A percentile compares a stretch with the other conserved stretches of the same genome.
Evolutionary conservation across 2,329 filamentous ascomycete genomes (phyloP).

Genomic region (Penicillium glabrum): DNA sequence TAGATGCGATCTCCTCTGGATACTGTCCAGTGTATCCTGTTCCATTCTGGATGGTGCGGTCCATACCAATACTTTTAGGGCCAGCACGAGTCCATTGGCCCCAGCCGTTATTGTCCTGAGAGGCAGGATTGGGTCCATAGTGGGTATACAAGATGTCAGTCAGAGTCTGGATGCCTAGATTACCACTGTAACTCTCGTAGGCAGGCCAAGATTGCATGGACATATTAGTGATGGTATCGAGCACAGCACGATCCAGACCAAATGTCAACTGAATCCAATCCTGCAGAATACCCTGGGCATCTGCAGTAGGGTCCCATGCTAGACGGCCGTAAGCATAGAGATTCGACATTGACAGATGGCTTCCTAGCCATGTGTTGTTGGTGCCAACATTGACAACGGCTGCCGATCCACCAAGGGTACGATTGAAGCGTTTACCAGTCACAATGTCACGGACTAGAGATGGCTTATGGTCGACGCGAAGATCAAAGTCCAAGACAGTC

Average conservation of each 20-base stretch:
- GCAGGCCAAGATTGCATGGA: constrained; percentile 69
- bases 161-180: constrained; percentile 68
- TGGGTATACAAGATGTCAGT: constrained; percentile 67
- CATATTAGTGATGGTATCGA: constrained; percentile 61
- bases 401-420: constrained; percentile 61
- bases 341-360: constrained; percentile 69
- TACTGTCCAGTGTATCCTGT: constrained; percentile 68
- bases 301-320: constrained; percentile 61
- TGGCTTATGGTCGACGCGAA: constrained; percentile 58
- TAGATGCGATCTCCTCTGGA: constrained; percentile 57
- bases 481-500: constrained; percentile 65
- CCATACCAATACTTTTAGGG: constrained; percentile 63
- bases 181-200: constrained; percentile 70
- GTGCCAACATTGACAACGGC: constrained; percentile 68
- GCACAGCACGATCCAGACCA: constrained; percentile 53
- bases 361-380: constrained; percentile 68
- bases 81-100: constrained; percentile 73
- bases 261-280: constrained; percentile 70
- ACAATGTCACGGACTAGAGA: constrained; percentile 63
- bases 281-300: constrained; percentile 54
- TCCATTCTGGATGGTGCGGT: constrained; percentile 67
- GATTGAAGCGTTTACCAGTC: constrained; percentile 59
- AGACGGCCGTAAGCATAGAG: constrained; percentile 68
- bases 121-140: constrained; percentile 66
- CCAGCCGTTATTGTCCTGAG: constrained; percentile 67